Base-by-base conservation (phyloP, 441 rosid species). In the Euphorbia schlechtendalii region DNA sequence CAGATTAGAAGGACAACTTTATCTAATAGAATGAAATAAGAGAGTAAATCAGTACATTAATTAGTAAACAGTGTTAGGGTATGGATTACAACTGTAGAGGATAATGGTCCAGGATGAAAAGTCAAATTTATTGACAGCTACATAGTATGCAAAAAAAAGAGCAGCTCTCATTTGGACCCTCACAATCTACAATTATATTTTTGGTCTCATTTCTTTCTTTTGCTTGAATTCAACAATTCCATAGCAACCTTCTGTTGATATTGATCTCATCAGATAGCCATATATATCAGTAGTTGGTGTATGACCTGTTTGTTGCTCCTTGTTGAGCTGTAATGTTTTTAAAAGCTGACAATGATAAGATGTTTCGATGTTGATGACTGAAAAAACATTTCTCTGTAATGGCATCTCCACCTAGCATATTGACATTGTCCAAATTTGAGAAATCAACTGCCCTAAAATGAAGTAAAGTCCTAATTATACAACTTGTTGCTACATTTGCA, bases 121-220 rank as follows among this genome's bases (percentile, higher is more conserved):
- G 36, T 48, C 66, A n/a, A 62, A 64, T 70, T 70, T 71, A 69
- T 63, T 73, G 82, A 77, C 46, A 76, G 75, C 70, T 36, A 67
- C 77, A n/a, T n/a, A n/a, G n/a, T n/a, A n/a, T n/a, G n/a, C n/a
- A n/a, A n/a, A n/a, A n/a, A n/a, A n/a, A n/a, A n/a, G n/a, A n/a
- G n/a, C n/a, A n/a, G n/a, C n/a, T n/a, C n/a, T n/a, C n/a, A n/a
- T n/a, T n/a, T n/a, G n/a, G n/a, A n/a, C n/a, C n/a, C n/a, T n/a
- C n/a, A n/a, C n/a, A n/a, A n/a, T n/a, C 61, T 61, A 52, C 48
- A 67, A 74, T 64, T 38, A 56, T 74, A 67, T 28, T 18, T 46
- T 27, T 53, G 27, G 45, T 15, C 45, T 61, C 46, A 59, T 74
- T 68, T 54, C 80, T 75, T 77, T 73, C 66, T 80, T 78, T 63